A percentile compares a stretch with the other conserved stretches of the same genome.
Conservation (phyloP, 1,284 basidiomycete species). For the Leccinum subatratum region DNA sequence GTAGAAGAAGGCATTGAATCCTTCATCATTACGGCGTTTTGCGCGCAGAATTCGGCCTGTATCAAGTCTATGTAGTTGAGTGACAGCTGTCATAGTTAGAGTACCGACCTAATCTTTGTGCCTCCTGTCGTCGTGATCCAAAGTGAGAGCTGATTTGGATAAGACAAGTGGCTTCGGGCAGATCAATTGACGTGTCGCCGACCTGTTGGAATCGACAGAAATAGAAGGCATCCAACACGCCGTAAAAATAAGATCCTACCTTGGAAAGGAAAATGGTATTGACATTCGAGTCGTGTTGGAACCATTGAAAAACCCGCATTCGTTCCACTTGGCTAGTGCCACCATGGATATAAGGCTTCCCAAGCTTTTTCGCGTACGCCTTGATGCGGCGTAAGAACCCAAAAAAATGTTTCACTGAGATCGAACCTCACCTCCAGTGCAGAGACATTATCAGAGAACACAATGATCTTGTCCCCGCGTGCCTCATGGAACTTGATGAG, state of each 20-base stretch:
- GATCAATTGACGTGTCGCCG: slow-evolving; percentile 98
- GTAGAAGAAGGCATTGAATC: slow-evolving; percentile 99
- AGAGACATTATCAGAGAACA: slow-evolving; percentile 98
- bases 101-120: slow-evolving; percentile 80
- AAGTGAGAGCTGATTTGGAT: slow-evolving; percentile 99
- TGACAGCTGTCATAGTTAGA: slow-evolving; percentile 19
- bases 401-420: not conserved
- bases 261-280: slow-evolving; percentile 99
- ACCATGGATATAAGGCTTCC: slow-evolving; percentile 95
- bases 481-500: slow-evolving; percentile 98
- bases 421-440: slow-evolving; percentile 77
- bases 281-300: slow-evolving; percentile 93
- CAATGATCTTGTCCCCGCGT: slow-evolving; percentile 98
- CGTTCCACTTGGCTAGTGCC: slow-evolving; percentile 94
- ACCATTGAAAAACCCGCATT: slow-evolving; percentile 90
- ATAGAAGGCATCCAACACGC: slow-evolving; percentile 13
- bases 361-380: slow-evolving; percentile 93
- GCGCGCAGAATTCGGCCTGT: slow-evolving; percentile 91
- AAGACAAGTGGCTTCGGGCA: slow-evolving; percentile 97
- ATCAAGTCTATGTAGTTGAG: slow-evolving; percentile 8
- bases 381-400: slow-evolving; percentile 29
- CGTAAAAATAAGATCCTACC: slow-evolving; percentile 39
- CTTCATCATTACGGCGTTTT: slow-evolving; percentile 97
- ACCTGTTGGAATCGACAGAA: slow-evolving; percentile 51
- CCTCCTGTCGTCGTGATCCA: slow-evolving; percentile 96